Evolutionary conservation across 2,329 filamentous ascomycete genomes (phyloP), one percentile per base, ranked within the genome.

Genomic region (Talaromyces sp.): DNA sequence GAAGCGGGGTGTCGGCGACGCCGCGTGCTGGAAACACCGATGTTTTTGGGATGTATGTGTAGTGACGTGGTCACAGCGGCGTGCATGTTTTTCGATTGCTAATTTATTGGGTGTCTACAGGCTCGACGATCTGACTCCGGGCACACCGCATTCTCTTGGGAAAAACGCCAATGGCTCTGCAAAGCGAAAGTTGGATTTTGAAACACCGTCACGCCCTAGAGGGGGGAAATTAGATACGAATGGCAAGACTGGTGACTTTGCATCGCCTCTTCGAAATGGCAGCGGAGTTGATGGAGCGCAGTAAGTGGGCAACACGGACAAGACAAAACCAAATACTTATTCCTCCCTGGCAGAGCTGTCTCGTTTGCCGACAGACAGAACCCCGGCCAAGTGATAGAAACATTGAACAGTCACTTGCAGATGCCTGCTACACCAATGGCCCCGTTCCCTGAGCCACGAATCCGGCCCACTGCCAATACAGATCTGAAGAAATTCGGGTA

Each of bases 401-500:
- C 91, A 29, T 82, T 99, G 63, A 97, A 97, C 74, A 80, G 84
- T 49, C 86, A 93, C 61, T 83, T 96, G 31, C 72, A 82, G 14
- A 76, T 86, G 0, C 80, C 89, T 31, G 86, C 91, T 53, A 80
- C 88, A 1, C 90, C 89, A 2, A 83, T 90, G 26, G 87, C 88
- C 32, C 88, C 89, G 0, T 90, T 86, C 65, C 72, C 86, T 11
- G 90, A 95, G 73, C 72, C 91, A 17, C 89, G 95, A 56, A 86
- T 98, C 72, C 93, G 90, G 71, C 82, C 96, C 21, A 93, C 88
- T 6, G 90, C 91, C 2, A 90, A 90, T 62, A 93, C 91, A 1
- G 93, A 98, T 72, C 84, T 91, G 69, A 92, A 93, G 73, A 97
- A 96, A 73, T 88, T 97, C 66, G 86, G 82, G 0, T 99, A 98